These are phyloP conservation scores for Rosa multiflora DNA, from an alignment of 306 rosid species.

Conservation along the genomic window DNA sequence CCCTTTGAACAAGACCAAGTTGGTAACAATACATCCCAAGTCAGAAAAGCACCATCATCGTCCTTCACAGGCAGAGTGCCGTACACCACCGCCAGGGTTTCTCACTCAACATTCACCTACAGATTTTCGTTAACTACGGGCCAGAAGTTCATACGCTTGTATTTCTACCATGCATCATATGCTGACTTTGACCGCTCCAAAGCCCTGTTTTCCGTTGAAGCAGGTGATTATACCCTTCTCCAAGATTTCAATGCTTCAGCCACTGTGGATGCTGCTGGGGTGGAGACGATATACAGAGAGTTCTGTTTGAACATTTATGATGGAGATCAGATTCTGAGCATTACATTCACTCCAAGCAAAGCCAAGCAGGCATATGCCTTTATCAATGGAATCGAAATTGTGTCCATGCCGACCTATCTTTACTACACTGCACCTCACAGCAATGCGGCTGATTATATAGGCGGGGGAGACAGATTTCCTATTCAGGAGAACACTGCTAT, in stretches of 20 bases:
- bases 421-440: constrained; percentile 26
- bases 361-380: constrained; percentile 44
- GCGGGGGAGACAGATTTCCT: rapidly evolving
- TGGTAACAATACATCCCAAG: not conserved
- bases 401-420: constrained; percentile 67
- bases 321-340: not conserved
- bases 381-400: constrained; percentile 63
- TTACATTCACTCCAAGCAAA: constrained; percentile 20
- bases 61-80: not conserved
- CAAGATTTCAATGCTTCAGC: constrained; percentile 16
- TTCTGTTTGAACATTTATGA: not conserved
- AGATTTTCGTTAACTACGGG: not conserved
- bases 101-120: constrained; percentile 8
- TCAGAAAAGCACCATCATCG: not conserved
- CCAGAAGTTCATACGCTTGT: constrained; percentile 21
- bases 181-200: not conserved
- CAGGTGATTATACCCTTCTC: constrained; percentile 11
- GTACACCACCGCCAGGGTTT: not conserved
- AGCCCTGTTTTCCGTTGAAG: constrained; percentile 18
- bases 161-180: constrained; percentile 4
- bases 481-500: constrained; percentile 8
- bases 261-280: not conserved
- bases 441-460: not conserved
- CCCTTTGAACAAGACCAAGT: not conserved
- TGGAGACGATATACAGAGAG: not conserved